Evolutionary conservation across 495 filamentous ascomycete genomes (phyloP), one percentile per base, ranked within the genome.

Genomic region (Rostrohypoxylon terebratum): DNA sequence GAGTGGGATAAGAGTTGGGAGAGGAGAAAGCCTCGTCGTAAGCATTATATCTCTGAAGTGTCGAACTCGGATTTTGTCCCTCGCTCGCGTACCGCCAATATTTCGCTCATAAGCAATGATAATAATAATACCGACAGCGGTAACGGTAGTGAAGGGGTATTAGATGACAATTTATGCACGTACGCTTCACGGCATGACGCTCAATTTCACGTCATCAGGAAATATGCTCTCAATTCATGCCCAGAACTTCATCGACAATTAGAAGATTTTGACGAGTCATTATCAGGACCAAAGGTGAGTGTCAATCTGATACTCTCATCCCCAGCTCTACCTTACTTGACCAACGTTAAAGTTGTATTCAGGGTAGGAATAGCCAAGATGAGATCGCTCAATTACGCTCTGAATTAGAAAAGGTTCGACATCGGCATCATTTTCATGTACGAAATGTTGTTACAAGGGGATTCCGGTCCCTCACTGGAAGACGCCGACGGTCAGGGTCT

Each of bases 391-490:
- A 69, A 44, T 40, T 72, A 48, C 60, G 62, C 14, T 68, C 63
- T n/a, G 10, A 71, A 14, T 64, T 73, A 16, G 42, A 67, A 23
- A 71, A 58, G 57, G 60, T 20, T 50, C 66, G 60, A 2, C 60
- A 71, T 40, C 66, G 59, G 14, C 59, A 67, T 66, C 69, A 66
- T 57, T 59, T 71, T 28, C 65, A 40, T 50, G 25, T 77, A 14
- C 71, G 68, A 8, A 71, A 77, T 14, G 75, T 75, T 16, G 72
- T 80, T 11, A 79, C 77, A 33, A 82, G 57, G 51, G 78, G 71
- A 42, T 76, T 81, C 45, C 75, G 65, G 31, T 81, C 75, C 13
- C 74, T 77, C 25, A 54, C 69, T 11, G 40, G 51, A 45, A 76
- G 50, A 18, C 45, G 77, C 65, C 66, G 61, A 28, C 63, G 53